Conservation (phyloP, 805 yeast species). For the Schwanniomyces sp. region DNA sequence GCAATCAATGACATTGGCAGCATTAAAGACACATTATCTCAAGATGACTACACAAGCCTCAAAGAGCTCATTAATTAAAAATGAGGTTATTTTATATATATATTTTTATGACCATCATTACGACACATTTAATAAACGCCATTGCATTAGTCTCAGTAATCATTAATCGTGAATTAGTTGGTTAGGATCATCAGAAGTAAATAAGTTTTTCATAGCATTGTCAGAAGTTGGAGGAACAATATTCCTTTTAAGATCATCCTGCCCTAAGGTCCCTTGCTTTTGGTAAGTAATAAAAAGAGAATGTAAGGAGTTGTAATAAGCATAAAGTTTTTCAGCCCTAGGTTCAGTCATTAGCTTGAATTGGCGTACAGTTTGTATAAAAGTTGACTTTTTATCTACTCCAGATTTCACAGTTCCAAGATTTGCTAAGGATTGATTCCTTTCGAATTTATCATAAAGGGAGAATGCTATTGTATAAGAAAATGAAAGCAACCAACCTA, state of each 20-base stretch:
- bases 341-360: conserved; percentile 57
- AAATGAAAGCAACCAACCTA: conserved; percentile 55
- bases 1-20: conserved; percentile 40
- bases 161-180: conserved; percentile 27
- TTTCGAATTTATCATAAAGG: conserved; percentile 53
- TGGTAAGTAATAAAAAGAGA: conserved; percentile 26
- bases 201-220: conserved; percentile 44
- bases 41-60: conserved; percentile 45
- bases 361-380: conserved; percentile 51
- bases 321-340: conserved; percentile 46
- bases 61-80: conserved; percentile 24
- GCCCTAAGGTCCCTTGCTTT: conserved; percentile 28
- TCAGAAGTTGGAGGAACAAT: conserved; percentile 54
- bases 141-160: neutral
- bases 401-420: conserved; percentile 59
- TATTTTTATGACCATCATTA: neutral
- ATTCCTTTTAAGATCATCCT: conserved; percentile 43
- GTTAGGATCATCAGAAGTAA: conserved; percentile 51
- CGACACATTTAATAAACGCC: neutral
- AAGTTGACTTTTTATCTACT: conserved; percentile 44
- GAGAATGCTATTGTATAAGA: conserved; percentile 54
- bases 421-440: conserved; percentile 56
- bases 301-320: conserved; percentile 40
- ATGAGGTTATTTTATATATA: neutral
- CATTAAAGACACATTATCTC: conserved; percentile 49